Evolutionary conservation across 768 basidiomycete genomes (phyloP).

Genomic region (Leucosporidium yakuticum): DNA sequence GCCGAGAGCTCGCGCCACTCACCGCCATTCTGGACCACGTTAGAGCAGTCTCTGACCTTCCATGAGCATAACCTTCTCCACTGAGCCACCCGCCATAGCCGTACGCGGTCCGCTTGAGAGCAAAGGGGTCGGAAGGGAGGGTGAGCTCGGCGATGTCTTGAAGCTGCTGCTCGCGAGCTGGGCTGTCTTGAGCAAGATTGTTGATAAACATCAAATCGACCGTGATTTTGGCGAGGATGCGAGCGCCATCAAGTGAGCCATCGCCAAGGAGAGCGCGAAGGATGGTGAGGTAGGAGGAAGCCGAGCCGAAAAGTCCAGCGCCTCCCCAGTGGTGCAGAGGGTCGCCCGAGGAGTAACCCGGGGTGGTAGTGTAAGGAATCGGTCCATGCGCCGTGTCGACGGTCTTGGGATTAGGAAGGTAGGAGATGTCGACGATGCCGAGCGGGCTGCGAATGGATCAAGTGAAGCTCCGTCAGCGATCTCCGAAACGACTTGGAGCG

Average conservation of each 20-base stretch:
- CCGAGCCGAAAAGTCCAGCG: conserved; percentile 38
- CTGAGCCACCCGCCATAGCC: no score
- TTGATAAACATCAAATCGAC: conserved; percentile 27
- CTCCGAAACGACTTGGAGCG: no score
- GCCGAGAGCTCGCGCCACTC: no score
- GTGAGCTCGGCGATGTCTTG: not conserved
- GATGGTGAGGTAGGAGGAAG: conserved; percentile 37
- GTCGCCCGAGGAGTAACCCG: not conserved
- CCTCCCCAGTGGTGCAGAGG: conserved; percentile 23
- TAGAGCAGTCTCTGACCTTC: no score
- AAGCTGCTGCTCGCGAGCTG: not conserved
- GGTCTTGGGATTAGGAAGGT: conserved; percentile 30
- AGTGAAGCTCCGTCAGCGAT: not conserved
- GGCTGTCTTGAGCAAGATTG: not conserved
- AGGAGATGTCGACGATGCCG: conserved; percentile 38
- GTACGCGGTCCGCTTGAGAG: no score
- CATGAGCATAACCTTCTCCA: no score
- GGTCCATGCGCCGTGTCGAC: conserved; percentile 12
- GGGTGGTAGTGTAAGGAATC: not conserved
- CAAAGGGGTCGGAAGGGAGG: no score
- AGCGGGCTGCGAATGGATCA: conserved; percentile 36
- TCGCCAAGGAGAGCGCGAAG: conserved; percentile 36
- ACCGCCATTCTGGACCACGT: no score
- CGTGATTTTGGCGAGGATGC: conserved; percentile 15
- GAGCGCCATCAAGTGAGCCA: not conserved